Percentiles rank a stretch among this genome's conserved stretches.
These are phyloP conservation scores for Aegle marmelos DNA, from an alignment of 345 rosid genomes.

Conservation along the genomic window DNA sequence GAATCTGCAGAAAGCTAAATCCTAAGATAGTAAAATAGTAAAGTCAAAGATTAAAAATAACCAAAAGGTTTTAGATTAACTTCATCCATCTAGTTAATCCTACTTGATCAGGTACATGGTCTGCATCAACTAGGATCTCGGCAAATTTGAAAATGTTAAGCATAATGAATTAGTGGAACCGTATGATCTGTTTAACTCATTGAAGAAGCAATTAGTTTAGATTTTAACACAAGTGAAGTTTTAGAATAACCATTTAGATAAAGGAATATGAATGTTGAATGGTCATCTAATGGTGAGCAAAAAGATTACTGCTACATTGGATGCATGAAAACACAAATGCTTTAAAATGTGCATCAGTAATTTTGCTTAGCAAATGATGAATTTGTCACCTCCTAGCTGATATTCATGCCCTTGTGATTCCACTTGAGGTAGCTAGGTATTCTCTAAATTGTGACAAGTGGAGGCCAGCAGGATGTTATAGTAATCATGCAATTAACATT, in stretches of 20 bases:
- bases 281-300: neutral
- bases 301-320: neutral
- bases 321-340: neutral
- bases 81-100: neutral
- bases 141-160: neutral
- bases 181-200: neutral
- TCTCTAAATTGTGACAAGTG: neutral
- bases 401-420: neutral
- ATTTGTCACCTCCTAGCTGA: neutral
- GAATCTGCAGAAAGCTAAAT: neutral
- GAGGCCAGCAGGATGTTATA: neutral
- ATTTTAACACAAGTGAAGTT: neutral
- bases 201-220: neutral
- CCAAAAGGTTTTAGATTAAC: neutral
- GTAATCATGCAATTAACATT: neutral
- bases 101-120: neutral
- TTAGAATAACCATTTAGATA: neutral
- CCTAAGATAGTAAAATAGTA: neutral
- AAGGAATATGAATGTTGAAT: neutral
- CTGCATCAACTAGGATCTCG: neutral
- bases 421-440: slow-evolving; percentile 3
- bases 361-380: neutral
- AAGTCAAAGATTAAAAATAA: neutral
- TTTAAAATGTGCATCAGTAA: neutral
- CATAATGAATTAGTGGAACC: neutral